Base-by-base conservation (phyloP, 345 rosid species). In the Brassica carinata region DNA sequence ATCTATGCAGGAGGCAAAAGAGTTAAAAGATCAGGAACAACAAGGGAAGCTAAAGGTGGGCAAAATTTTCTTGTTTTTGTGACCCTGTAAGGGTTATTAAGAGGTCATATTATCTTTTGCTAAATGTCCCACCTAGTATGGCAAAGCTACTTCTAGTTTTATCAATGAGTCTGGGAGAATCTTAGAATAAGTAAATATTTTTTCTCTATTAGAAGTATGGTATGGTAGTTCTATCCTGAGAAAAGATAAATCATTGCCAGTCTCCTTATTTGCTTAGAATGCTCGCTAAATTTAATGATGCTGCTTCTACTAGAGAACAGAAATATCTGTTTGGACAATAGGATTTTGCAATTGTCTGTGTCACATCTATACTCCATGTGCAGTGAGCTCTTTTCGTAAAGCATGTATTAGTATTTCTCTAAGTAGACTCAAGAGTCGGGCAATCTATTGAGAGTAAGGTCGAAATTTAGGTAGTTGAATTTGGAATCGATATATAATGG, bases 1-100 rank as follows among this genome's bases (percentile, higher is more conserved):
- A 15, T 84, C 14, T 77, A 38, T 72, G 70, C 87, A 96, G 99
- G 99, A 96, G 87, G 58, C 92, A 81, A 96, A 92, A 84, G 97
- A 91, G 31, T 76, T 91, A 58, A 94, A 92, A 88, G 96, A 91
- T 81, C 70, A 70, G 82, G 97, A 96, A 59, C 97, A 89, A 79
- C 92, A 92, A 84, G 89, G 88, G 86, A 91, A 90, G 87, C 97
- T 94, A 82, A 96, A 94, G 98, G 99, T 92, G 30, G n/a, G 81
- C 27, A 66, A 66, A 64, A 63, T 0, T 33, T 75, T 2, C 9
- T 11, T 72, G 65, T 76, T 57, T 57, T 2, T 8, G 10, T 66
- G 63, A 57, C 63, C 18, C 38, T 13, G 1, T 19, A 64, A 6
- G 9, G 61, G 61, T 34, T 70, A 8, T 71, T 30, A 23, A 55